These are phyloP conservation scores for Cytospora schulzeri DNA, from an alignment of 2,329 filamentous ascomycete species.

Conservation along the genomic window DNA sequence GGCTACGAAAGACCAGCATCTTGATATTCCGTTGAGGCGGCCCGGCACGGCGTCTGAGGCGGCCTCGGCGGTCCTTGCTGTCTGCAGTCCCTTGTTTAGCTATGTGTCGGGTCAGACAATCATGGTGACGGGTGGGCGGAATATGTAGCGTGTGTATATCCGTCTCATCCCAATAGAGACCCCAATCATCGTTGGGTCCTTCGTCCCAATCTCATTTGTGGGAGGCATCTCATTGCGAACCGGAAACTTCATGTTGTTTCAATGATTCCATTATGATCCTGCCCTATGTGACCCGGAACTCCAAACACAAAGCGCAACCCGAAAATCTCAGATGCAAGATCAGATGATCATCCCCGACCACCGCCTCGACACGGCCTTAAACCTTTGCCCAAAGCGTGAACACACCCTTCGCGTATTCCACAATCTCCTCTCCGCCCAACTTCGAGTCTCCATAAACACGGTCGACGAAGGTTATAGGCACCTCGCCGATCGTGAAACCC, in stretches of 20 bases:
- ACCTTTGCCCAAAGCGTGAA: constrained; percentile 56
- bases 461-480: constrained; percentile 95
- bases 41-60: constrained; percentile 80
- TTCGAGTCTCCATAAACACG: constrained; percentile 74
- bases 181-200: background rate
- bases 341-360: background rate
- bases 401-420: constrained; percentile 1
- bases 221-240: background rate
- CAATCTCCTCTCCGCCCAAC: constrained; percentile 35
- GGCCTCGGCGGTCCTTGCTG: constrained; percentile 73
- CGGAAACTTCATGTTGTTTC: background rate
- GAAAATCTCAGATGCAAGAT: constrained; percentile 24
- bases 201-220: too few species aligned
- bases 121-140: constrained; percentile 77
- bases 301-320: constrained; percentile 32
- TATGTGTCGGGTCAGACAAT: constrained; percentile 89
- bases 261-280: constrained; percentile 14
- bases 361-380: constrained; percentile 50
- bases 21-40: constrained; percentile 78
- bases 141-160: constrained; percentile 48
- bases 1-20: constrained; percentile 47
- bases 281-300: constrained; percentile 18
- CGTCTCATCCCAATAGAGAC: background rate
- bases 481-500: constrained; percentile 91
- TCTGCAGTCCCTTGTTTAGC: constrained; percentile 78